A percentile compares a stretch with the other conserved stretches of the same genome.
Conservation (phyloP, 176 grass and related monocot genomes). For the Eragrostis curvula region DNA sequence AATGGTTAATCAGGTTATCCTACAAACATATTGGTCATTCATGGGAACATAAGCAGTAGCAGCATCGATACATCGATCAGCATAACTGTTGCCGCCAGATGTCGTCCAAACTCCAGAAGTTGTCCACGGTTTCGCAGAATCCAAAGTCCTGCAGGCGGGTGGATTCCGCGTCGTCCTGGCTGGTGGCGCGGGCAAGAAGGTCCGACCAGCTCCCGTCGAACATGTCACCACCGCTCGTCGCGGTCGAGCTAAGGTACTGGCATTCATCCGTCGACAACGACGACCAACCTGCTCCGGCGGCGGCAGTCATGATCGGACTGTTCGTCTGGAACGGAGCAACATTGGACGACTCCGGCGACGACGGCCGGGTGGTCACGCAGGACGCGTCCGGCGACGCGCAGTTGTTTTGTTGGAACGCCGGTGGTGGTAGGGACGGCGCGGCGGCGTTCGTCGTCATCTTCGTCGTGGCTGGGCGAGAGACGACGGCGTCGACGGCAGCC, state of each 20-base stretch:
- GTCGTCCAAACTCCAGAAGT: constrained; percentile 68
- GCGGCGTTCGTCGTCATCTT: no score
- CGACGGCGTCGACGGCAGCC: not conserved
- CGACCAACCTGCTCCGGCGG: not conserved
- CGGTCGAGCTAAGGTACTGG: constrained; percentile 13
- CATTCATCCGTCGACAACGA: constrained; percentile 5
- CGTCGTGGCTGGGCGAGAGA: not conserved
- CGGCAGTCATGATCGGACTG: constrained; percentile 16
- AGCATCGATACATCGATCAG: not conserved
- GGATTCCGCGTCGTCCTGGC: constrained; percentile 38
- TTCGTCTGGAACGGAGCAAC: constrained; percentile 41
- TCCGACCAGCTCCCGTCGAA: constrained; percentile 61
- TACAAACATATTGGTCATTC: constrained; percentile 6
- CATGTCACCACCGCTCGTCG: constrained; percentile 11
- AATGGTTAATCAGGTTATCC: not conserved
- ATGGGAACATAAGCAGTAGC: not conserved
- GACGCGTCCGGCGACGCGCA: constrained; percentile 31
- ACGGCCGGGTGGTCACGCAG: constrained; percentile 40
- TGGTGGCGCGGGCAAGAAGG: constrained; percentile 55
- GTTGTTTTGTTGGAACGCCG: not conserved
- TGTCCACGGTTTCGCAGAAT: constrained; percentile 45
- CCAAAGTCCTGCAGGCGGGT: constrained; percentile 48
- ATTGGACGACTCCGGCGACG: constrained; percentile 27
- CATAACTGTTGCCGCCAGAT: constrained; percentile 49
- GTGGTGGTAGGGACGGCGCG: not conserved